phyloP scores from a whole-genome alignment of 2,329 filamentous ascomycete genomes.

The Sporothrix pallida region DNA sequence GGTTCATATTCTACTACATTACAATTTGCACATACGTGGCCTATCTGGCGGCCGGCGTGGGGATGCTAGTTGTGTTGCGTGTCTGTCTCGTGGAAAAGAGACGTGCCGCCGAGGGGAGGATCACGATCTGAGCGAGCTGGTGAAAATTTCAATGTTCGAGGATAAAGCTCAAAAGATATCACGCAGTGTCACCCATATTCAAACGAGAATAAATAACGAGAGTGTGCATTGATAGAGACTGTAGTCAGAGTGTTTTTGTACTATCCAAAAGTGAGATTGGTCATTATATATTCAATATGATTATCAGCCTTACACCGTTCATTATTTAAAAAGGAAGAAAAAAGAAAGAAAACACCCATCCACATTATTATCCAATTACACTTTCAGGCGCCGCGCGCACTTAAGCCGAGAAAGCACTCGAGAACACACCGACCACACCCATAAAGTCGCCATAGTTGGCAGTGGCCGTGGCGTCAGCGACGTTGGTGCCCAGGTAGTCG shows the following conservation, averaged over 20 bases:
- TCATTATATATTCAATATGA: not conserved
- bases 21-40: too few species aligned
- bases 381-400: not conserved
- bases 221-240: not conserved
- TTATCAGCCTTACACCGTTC: constrained; percentile 10
- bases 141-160: too few species aligned
- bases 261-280: not conserved
- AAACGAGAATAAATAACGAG: not conserved
- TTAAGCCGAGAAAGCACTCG: constrained; percentile 18
- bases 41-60: too few species aligned
- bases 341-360: not conserved
- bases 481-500: constrained; percentile 27
- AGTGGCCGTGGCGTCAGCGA: constrained; percentile 15
- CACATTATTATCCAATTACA: too few species aligned
- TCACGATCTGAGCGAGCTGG: too few species aligned
- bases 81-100: too few species aligned
- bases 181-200: too few species aligned
- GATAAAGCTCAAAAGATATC: too few species aligned
- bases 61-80: too few species aligned
- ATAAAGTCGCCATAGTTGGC: constrained; percentile 26
- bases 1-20: too few species aligned
- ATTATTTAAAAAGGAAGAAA: constrained; percentile 3
- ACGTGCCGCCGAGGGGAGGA: too few species aligned
- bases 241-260: not conserved
- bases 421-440: constrained; percentile 26